These are phyloP conservation scores for Apophysomyces trapeziformis DNA, from an alignment of 371 early-diverging fungal species.

Conservation along the genomic window DNA sequence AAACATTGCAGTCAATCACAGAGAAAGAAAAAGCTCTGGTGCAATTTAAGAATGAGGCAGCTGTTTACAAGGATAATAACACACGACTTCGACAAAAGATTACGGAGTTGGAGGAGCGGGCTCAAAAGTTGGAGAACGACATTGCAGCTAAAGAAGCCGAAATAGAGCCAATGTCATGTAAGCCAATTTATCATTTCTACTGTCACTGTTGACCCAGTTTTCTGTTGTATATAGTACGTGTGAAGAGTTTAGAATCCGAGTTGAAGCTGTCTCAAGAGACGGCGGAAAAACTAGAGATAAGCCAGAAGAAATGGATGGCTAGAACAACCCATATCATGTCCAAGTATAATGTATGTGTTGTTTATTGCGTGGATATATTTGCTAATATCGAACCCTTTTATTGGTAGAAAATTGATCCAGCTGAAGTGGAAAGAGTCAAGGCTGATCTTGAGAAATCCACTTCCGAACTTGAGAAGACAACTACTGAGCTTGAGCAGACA, in stretches of 20 bases:
- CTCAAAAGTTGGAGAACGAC: constrained; percentile 10
- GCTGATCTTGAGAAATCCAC: constrained; percentile 20
- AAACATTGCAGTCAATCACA: constrained; percentile 9
- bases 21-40: constrained; percentile 12
- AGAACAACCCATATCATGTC: constrained; percentile 25
- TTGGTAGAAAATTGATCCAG: constrained; percentile 29
- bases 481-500: constrained; percentile 14
- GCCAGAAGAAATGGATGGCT: constrained; percentile 26
- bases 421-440: constrained; percentile 25
- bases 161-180: constrained; percentile 24
- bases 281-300: constrained; percentile 13
- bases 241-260: constrained; percentile 16
- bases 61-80: constrained; percentile 27
- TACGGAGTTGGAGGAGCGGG: not conserved
- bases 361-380: not conserved
- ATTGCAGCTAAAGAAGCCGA: constrained; percentile 14
- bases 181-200: not conserved
- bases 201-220: not conserved
- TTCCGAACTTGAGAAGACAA: constrained; percentile 12
- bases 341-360: constrained; percentile 25
- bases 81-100: constrained; percentile 12
- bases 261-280: constrained; percentile 17
- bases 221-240: constrained; percentile 12
- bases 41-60: constrained; percentile 21
- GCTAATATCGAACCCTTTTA: not conserved